Evolutionary conservation across 805 yeast species (phyloP).

Genomic region (Yarrowia sp.): DNA sequence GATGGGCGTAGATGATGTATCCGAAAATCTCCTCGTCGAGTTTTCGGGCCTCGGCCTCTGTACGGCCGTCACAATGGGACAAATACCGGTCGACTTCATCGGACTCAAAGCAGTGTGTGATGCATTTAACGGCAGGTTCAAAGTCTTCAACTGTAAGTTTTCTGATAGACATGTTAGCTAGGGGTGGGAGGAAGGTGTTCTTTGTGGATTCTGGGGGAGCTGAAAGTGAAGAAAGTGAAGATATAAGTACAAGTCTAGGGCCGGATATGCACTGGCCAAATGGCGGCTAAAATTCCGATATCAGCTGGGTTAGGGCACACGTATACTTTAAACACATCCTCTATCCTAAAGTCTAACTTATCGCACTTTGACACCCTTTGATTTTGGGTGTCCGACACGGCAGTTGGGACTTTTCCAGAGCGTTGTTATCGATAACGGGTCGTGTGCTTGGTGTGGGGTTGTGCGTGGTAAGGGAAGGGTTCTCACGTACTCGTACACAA

Average conservation of each 20-base stretch:
- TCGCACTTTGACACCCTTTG: constrained; percentile 1
- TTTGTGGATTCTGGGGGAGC: background rate
- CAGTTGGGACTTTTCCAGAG: constrained; percentile 15
- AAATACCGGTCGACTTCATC: constrained; percentile 61
- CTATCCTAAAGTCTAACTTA: constrained; percentile 26
- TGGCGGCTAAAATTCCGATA: constrained; percentile 38
- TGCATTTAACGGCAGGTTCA: constrained; percentile 60
- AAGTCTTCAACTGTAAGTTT: constrained; percentile 35
- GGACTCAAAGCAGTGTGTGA: constrained; percentile 60
- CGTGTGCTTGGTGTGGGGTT: background rate
- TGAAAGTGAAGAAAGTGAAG: constrained; percentile 3
- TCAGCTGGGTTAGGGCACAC: constrained; percentile 28
- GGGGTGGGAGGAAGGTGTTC: background rate
- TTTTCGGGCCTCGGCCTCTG: constrained; percentile 51
- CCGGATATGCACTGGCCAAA: constrained; percentile 3
- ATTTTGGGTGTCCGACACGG: constrained; percentile 14
- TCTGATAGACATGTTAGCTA: constrained; percentile 28
- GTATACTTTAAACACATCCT: constrained; percentile 1
- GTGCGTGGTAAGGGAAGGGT: no score
- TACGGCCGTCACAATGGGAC: constrained; percentile 54
- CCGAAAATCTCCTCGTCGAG: constrained; percentile 61
- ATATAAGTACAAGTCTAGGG: constrained; percentile 13
- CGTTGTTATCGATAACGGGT: constrained; percentile 14
- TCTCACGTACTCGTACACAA: no score
- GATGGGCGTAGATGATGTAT: constrained; percentile 59